phyloP scores from a whole-genome alignment of 495 filamentous ascomycete species.

The Podospora tetraspora region DNA sequence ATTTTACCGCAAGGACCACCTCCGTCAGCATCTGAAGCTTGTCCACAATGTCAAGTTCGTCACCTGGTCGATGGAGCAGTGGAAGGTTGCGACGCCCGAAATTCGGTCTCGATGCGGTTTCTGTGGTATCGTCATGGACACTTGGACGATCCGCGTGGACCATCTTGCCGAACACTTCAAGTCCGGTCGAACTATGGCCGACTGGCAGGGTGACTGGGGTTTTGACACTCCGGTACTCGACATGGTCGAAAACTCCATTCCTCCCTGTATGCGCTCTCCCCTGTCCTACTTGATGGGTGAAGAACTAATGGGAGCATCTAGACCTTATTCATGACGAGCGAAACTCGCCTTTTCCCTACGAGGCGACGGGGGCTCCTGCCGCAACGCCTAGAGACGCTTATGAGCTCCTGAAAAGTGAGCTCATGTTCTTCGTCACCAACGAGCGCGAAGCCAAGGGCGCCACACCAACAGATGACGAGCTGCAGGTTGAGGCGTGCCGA shows the following conservation, averaged over 20 bases:
- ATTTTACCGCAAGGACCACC: slow-evolving; percentile 80
- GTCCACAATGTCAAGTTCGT: slow-evolving; percentile 64
- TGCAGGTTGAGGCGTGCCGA: slow-evolving; percentile 40
- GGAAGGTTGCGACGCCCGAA: slow-evolving; percentile 56
- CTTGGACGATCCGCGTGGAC: slow-evolving; percentile 57
- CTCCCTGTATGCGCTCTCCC: slow-evolving; percentile 43
- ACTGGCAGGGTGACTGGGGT: slow-evolving; percentile 72
- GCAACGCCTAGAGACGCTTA: slow-evolving; percentile 43
- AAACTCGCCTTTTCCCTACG: slow-evolving; percentile 43
- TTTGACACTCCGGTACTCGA: slow-evolving; percentile 54
- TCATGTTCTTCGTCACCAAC: slow-evolving; percentile 38
- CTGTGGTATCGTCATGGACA: slow-evolving; percentile 55
- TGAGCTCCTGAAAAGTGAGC: slow-evolving; percentile 48
- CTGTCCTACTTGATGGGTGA: not conserved
- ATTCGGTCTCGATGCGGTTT: slow-evolving; percentile 68
- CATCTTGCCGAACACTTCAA: slow-evolving; percentile 68
- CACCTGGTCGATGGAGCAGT: slow-evolving; percentile 58
- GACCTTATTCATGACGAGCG: slow-evolving; percentile 55
- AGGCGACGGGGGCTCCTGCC: slow-evolving; percentile 32
- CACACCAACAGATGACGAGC: slow-evolving; percentile 37
- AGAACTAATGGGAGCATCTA: slow-evolving; percentile 17
- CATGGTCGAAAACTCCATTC: slow-evolving; percentile 61
- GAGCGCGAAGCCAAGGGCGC: slow-evolving; percentile 25
- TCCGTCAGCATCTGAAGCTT: slow-evolving; percentile 74
- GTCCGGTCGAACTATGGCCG: slow-evolving; percentile 58